Evolutionary conservation across 2,329 filamentous ascomycete genomes (phyloP), one percentile per base, ranked within the genome.

Genomic region (Scedosporium aurantiacum): DNA sequence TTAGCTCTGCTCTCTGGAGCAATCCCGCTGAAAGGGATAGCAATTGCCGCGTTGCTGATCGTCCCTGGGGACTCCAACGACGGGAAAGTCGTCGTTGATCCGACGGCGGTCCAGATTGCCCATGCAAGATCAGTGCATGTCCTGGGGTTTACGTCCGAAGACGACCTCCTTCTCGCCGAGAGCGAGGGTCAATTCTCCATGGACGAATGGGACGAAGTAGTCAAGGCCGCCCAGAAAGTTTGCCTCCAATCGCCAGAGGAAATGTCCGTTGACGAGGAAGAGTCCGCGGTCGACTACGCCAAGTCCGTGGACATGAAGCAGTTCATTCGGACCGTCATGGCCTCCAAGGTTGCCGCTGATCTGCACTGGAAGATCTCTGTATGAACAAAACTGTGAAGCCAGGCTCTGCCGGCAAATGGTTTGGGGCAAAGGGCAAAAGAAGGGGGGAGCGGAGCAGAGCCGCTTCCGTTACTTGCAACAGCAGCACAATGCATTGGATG

Each of bases 1-100:
- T 77, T 94, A 45, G 86, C 90, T 23, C 82, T 97, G 16, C 78
- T 97, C 41, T 91, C 91, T 52, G 91, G 89, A 27, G 87, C 89
- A 1, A 82, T 97, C 40, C 91, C 93, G 12, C 80, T 97, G 69
- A 86, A 85, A 54, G 84, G 86, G 64, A 88, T 88, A 12, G 82
- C 87, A 52, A 85, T 85, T 18, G 82, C 89, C 2, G 81, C 82
- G 1, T 74, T 88, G 21, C 73, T 91, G 63, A 85, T 86, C 23
- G 77, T 91, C 37, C 71, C 77, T 21, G 67, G 73, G 55, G 68
- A 76, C 63, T 70, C 74, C 61, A 70, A 72, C 32, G 69, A 69
- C 32, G 74, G 72, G 57, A 71, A 73, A 57, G 74, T 85, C 37
- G 71, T 84, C 32, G 73, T 77, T 28, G 81, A 87, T 61, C 91